A percentile compares a stretch with the other conserved stretches of the same genome.
phyloP scores from a whole-genome alignment of 768 basidiomycete species.

The Naganishia onofrii region DNA sequence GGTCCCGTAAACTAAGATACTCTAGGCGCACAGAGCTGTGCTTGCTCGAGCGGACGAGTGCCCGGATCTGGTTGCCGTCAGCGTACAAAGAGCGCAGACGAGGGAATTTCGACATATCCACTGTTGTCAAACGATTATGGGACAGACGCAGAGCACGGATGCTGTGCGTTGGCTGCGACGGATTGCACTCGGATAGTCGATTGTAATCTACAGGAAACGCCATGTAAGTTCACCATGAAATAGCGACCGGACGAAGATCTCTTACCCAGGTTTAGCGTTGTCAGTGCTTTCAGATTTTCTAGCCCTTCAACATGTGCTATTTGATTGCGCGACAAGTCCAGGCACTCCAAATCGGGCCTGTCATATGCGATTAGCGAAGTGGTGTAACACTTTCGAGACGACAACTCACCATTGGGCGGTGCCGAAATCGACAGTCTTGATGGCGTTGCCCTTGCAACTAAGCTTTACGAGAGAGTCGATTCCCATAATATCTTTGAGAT shows the following conservation, averaged over 20 bases:
- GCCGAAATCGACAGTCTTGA: constrained; percentile 63
- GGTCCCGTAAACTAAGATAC: constrained; percentile 86
- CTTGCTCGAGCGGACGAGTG: constrained; percentile 35
- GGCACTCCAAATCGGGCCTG: constrained; percentile 64
- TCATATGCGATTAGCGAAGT: background rate
- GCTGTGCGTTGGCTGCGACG: constrained; percentile 58
- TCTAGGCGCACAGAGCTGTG: constrained; percentile 70
- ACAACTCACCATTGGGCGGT: constrained; percentile 59
- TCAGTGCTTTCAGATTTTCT: constrained; percentile 56
- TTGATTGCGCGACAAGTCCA: constrained; percentile 76
- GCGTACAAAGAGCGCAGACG: constrained; percentile 85
- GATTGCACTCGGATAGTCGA: constrained; percentile 59
- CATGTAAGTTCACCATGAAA: background rate
- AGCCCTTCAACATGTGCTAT: constrained; percentile 64
- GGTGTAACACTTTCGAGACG: background rate
- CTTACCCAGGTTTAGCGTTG: constrained; percentile 80
- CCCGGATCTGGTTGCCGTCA: constrained; percentile 67
- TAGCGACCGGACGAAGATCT: constrained; percentile 34
- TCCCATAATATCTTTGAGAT: constrained; percentile 70
- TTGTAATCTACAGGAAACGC: constrained; percentile 67
- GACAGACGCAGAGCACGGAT: constrained; percentile 81
- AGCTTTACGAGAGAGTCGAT: constrained; percentile 81
- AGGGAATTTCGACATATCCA: constrained; percentile 64
- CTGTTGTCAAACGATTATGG: constrained; percentile 68
- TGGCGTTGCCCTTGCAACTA: constrained; percentile 71